Conservation (phyloP, 2,329 filamentous ascomycete species). For the Boeremia lycopersici region DNA sequence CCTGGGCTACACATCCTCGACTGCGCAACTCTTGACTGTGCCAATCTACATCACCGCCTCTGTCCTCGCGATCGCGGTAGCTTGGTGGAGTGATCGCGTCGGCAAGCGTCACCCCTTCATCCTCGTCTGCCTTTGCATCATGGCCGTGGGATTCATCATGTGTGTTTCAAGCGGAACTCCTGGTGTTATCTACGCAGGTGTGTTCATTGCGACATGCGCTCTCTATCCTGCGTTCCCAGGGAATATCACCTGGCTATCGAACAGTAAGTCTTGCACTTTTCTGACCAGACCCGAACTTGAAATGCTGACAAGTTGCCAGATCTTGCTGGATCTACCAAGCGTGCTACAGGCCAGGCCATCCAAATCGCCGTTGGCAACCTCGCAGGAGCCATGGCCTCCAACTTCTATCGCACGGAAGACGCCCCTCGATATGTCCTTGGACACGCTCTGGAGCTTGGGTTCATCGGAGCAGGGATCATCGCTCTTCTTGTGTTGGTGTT, state of each 20-base stretch:
- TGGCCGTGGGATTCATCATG: slow-evolving; percentile 48
- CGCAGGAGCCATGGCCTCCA: slow-evolving; percentile 68
- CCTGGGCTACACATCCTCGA: slow-evolving; percentile 48
- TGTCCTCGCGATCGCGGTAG: slow-evolving; percentile 40
- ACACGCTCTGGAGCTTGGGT: slow-evolving; percentile 58
- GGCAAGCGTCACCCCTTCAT: slow-evolving; percentile 46
- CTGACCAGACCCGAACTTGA: not conserved
- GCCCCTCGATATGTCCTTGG: slow-evolving; percentile 58
- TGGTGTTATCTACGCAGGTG: slow-evolving; percentile 46
- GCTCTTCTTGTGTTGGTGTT: slow-evolving; percentile 53
- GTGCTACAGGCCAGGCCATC: slow-evolving; percentile 55
- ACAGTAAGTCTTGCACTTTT: slow-evolving; percentile 45
- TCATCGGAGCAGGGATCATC: slow-evolving; percentile 55
- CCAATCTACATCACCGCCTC: slow-evolving; percentile 51
- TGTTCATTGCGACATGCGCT: slow-evolving; percentile 46
- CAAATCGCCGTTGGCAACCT: slow-evolving; percentile 58
- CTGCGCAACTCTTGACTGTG: slow-evolving; percentile 51
- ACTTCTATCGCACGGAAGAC: slow-evolving; percentile 67
- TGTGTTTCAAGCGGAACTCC: slow-evolving; percentile 41
- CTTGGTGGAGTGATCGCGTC: slow-evolving; percentile 38
- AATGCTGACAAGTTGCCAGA: slow-evolving; percentile 49
- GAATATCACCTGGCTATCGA: slow-evolving; percentile 59
- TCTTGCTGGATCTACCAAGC: slow-evolving; percentile 59
- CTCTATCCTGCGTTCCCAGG: slow-evolving; percentile 48
- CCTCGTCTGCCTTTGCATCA: slow-evolving; percentile 39